Evolutionary conservation across 768 basidiomycete species (phyloP).

Genomic region (Tulasnella sp.): DNA sequence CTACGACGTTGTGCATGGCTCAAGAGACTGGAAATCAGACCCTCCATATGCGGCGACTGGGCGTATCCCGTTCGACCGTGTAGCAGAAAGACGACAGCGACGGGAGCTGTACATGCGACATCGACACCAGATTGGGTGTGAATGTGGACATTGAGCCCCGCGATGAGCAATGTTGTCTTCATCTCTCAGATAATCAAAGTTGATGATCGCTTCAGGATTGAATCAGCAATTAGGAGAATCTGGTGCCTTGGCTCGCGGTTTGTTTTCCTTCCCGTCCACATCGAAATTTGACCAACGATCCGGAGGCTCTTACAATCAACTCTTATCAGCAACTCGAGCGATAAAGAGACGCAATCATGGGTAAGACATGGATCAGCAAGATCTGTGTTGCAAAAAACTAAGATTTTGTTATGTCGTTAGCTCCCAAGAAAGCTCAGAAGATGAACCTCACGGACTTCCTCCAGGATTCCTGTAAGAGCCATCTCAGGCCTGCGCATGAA

Average conservation of each 20-base stretch:
- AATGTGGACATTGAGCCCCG: conserved; percentile 8
- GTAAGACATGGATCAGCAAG: neutral
- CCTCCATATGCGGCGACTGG: conserved; percentile 24
- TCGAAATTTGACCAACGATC: conserved; percentile 8
- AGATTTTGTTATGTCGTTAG: conserved; percentile 32
- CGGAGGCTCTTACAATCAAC: too few relatives aligned
- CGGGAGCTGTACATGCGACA: conserved; percentile 11
- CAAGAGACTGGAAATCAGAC: conserved; percentile 29
- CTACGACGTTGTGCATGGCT: conserved; percentile 21
- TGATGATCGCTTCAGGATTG: too few relatives aligned
- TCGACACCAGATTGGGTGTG: neutral
- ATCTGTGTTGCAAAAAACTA: neutral
- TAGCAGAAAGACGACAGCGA: conserved; percentile 35
- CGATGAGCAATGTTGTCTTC: conserved; percentile 2
- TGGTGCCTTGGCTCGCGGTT: neutral
- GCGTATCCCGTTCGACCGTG: conserved; percentile 35
- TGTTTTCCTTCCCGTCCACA: neutral
- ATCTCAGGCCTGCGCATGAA: conserved; percentile 15
- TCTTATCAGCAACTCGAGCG: too few relatives aligned
- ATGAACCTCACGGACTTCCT: conserved; percentile 90
- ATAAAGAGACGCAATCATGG: conserved; percentile 12
- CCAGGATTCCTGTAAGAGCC: conserved; percentile 62
- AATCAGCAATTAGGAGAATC: neutral
- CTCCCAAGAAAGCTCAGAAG: conserved; percentile 87
- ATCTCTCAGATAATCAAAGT: too few relatives aligned